Percentiles rank a stretch among this genome's conserved stretches.
Conservation (phyloP, 2,329 filamentous ascomycete genomes). For the Microdochium paspali region DNA sequence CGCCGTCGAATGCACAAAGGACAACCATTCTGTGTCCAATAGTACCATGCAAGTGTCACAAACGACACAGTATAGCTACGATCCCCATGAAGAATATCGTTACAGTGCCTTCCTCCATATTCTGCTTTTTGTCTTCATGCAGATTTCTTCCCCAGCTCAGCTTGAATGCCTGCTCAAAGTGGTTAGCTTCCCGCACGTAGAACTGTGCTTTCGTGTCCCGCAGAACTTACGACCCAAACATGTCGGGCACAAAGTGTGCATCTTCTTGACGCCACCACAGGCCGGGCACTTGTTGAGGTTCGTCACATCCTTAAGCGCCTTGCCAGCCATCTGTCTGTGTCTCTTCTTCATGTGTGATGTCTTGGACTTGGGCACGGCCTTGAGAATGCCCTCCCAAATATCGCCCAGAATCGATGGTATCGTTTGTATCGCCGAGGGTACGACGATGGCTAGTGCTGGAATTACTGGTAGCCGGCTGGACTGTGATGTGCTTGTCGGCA, state of each 20-base stretch:
- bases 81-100: background rate
- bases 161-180: constrained; percentile 1
- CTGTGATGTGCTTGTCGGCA: constrained; percentile 15
- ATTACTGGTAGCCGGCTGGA: constrained; percentile 32
- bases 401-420: constrained; percentile 65
- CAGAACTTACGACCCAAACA: constrained; percentile 69
- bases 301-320: constrained; percentile 85
- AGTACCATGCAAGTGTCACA: background rate
- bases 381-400: constrained; percentile 87
- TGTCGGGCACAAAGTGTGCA: constrained; percentile 79
- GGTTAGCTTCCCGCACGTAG: no score
- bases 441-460: constrained; percentile 43
- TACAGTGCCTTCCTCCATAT: background rate
- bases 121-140: background rate
- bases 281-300: constrained; percentile 80
- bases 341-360: constrained; percentile 94
- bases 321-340: constrained; percentile 88
- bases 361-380: constrained; percentile 97
- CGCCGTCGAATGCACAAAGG: background rate
- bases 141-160: constrained; percentile 6
- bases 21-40: background rate
- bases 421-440: constrained; percentile 51
- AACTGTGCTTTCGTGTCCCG: no score
- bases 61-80: background rate
- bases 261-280: constrained; percentile 80